phyloP scores from a whole-genome alignment of 2,329 filamentous ascomycete genomes.

The Amauroascus niger region DNA sequence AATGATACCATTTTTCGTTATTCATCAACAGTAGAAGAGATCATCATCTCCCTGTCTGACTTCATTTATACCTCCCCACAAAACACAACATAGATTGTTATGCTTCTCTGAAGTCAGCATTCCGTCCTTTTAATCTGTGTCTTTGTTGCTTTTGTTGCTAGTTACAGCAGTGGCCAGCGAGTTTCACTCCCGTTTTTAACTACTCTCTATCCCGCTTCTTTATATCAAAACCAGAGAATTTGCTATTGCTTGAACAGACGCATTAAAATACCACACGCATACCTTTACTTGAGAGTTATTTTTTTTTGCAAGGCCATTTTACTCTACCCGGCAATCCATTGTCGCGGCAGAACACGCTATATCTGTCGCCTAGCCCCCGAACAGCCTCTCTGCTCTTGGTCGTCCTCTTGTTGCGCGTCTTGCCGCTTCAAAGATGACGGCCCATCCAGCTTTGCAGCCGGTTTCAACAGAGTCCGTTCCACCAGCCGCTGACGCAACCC shows the following conservation, averaged over 20 bases:
- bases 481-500: constrained; percentile 1
- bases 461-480: background rate
- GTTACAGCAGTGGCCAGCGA: background rate
- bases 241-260: background rate
- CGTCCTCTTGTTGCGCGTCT: background rate
- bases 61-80: too few species aligned
- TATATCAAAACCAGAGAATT: background rate
- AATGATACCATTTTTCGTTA: background rate
- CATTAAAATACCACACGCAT: background rate
- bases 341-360: background rate
- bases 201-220: too few species aligned
- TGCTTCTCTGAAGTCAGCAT: too few species aligned
- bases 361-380: background rate
- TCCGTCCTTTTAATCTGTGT: too few species aligned
- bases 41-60: constrained; percentile 4
- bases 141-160: background rate
- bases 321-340: too few species aligned
- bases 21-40: background rate
- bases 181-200: background rate
- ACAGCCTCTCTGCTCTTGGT: background rate
- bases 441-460: background rate
- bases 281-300: too few species aligned
- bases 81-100: background rate
- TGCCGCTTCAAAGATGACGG: constrained; percentile 2
- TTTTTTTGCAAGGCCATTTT: too few species aligned